Evolutionary conservation across 495 filamentous ascomycete genomes (phyloP).

Genomic region (Collariella sp.): DNA sequence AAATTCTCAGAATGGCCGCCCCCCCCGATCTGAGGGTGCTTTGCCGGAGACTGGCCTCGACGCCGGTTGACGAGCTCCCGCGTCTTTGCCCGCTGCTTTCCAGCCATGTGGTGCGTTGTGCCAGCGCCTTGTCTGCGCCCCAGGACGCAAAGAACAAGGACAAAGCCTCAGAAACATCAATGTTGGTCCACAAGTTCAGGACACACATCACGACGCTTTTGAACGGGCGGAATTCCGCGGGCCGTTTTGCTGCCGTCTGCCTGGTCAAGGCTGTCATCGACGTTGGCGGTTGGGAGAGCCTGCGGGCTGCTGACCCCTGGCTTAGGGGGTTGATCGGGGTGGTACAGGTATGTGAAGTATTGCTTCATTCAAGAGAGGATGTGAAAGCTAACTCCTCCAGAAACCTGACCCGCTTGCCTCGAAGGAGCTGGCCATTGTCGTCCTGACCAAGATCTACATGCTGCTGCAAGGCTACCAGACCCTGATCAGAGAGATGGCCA

Average conservation of each 20-base stretch:
- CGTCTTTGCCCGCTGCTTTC: conserved; percentile 53
- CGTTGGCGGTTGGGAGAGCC: conserved; percentile 66
- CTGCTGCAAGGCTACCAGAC: conserved; percentile 73
- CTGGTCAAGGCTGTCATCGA: conserved; percentile 75
- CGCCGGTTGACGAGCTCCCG: conserved; percentile 55
- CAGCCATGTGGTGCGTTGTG: conserved; percentile 52
- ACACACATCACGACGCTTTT: conserved; percentile 68
- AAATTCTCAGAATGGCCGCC: conserved; percentile 13
- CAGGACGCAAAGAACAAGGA: conserved; percentile 42
- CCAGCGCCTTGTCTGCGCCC: conserved; percentile 46
- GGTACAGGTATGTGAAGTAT: conserved; percentile 49
- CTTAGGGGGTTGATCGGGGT: conserved; percentile 62
- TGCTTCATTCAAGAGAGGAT: background rate
- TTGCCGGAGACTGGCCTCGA: conserved; percentile 57
- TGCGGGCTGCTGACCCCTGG: conserved; percentile 63
- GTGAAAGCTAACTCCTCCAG: conserved; percentile 32
- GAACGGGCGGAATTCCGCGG: conserved; percentile 59
- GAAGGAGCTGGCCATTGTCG: conserved; percentile 64
- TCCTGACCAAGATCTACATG: conserved; percentile 71
- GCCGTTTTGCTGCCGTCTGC: conserved; percentile 66
- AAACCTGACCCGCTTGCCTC: conserved; percentile 65
- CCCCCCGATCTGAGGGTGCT: conserved; percentile 53
- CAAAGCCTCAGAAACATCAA: conserved; percentile 48
- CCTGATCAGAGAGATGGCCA: conserved; percentile 78
- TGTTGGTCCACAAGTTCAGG: conserved; percentile 68